phyloP scores from a whole-genome alignment of 805 yeast genomes.

The Kazachstania kunashirensis region DNA sequence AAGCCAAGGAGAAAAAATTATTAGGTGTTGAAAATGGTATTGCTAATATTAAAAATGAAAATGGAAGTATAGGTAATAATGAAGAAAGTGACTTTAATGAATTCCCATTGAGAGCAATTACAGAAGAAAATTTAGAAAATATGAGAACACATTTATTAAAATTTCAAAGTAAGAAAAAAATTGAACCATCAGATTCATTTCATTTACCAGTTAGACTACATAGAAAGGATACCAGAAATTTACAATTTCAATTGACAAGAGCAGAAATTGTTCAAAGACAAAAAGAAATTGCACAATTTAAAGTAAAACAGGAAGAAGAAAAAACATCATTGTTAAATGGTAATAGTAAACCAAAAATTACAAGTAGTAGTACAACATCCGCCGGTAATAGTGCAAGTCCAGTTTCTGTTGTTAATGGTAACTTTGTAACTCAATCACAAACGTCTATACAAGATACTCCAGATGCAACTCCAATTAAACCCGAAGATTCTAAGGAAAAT shows the following conservation, averaged over 20 bases:
- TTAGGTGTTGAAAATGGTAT: constrained; percentile 13
- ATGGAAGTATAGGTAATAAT: background rate
- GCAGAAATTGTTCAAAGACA: constrained; percentile 62
- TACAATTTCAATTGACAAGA: constrained; percentile 76
- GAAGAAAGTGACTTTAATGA: constrained; percentile 28
- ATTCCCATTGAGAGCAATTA: constrained; percentile 55
- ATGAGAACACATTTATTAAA: constrained; percentile 71
- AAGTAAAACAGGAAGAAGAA: constrained; percentile 30
- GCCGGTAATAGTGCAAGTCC: background rate
- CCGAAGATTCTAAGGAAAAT: background rate
- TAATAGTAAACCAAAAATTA: background rate
- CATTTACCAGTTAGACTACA: constrained; percentile 79
- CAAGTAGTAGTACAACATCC: constrained; percentile 1
- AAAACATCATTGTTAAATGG: constrained; percentile 7
- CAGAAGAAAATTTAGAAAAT: constrained; percentile 59
- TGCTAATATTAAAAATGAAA: constrained; percentile 7
- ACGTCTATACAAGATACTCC: constrained; percentile 3
- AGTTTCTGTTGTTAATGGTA: too few relatives aligned
- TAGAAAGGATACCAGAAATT: constrained; percentile 84
- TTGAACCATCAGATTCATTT: constrained; percentile 65
- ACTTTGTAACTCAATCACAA: too few relatives aligned
- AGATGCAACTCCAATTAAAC: background rate
- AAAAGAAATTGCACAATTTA: constrained; percentile 36
- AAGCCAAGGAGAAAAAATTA: constrained; percentile 19
- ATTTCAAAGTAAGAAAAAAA: constrained; percentile 62